Base-by-base conservation (phyloP, 2,329 filamentous ascomycete species). In the Penicillium sp. region DNA sequence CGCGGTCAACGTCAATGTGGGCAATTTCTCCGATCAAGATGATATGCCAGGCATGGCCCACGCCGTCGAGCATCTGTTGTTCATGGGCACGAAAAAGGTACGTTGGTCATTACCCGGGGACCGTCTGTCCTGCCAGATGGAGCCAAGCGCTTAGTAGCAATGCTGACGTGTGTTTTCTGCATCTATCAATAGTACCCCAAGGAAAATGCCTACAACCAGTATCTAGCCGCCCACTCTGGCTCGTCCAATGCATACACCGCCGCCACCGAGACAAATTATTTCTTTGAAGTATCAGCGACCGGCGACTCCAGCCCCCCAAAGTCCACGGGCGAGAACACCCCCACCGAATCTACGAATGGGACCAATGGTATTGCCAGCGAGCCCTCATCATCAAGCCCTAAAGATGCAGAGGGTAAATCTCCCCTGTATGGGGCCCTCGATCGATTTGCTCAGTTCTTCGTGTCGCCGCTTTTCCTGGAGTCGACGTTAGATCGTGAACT, bases 61-160 rank as follows among this genome's bases (percentile, higher is more conserved):
- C 79, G 93, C 92, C 6, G 92, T 98, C 55, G 94, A 98, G 81
- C 94, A 97, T 83, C 80, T 97, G 64, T 81, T 99, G 24, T 99
- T 99, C 80, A 98, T 99, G 95, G 95, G 95, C 51, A 99, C 95
- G 7, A 89, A 96, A 77, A 99, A 98, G 82, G 87, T 88, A 75
- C 63, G 75, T 64, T 39, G 49, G 4, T 27, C 19, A 22, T 16
- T 4, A 6, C 27, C 6, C 5, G 2, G 14, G 49, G 19, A 33
- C 27, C 33, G 31, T 19, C 16, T 19, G 10, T 24, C 46, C 27
- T 40, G 24, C 27, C 14, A 22, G 16, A 14, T 14, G 3, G n/a
- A 6, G 22, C 31, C 18, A 50, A 35, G 47, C 19, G 40, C 24
- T 33, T n/a, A 33, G 39, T 40, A 16, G 49, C 54, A 18, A 51